Conservation (phyloP, 1,284 basidiomycete genomes). For the Filobasidium uniguttulatum region DNA sequence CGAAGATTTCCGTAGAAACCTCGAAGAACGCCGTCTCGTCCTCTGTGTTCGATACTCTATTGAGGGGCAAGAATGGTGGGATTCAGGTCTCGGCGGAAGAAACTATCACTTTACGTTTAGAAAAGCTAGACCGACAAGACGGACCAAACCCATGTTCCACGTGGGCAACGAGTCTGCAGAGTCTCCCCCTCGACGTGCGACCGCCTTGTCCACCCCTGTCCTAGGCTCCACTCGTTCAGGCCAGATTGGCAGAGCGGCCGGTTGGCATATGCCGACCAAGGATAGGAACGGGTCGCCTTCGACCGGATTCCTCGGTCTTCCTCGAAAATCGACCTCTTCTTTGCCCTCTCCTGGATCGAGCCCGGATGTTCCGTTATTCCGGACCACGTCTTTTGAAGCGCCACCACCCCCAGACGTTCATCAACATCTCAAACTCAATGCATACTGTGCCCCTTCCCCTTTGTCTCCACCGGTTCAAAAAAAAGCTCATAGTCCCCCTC, state of each 20-base stretch:
- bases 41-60: conserved; percentile 50
- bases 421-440: conserved; percentile 27
- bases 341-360: background rate
- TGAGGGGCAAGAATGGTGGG: conserved; percentile 40
- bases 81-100: conserved; percentile 34
- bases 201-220: conserved; percentile 1
- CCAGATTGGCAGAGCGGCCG: conserved; percentile 8
- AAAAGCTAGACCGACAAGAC: conserved; percentile 21
- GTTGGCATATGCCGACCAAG: conserved; percentile 10
- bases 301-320: conserved; percentile 5
- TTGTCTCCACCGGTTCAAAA: conserved; percentile 31
- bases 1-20: conserved; percentile 54
- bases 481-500: background rate
- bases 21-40: conserved; percentile 53
- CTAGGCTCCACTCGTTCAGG: conserved; percentile 6
- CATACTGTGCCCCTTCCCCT: conserved; percentile 35
- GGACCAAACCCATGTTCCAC: conserved; percentile 11
- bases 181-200: conserved; percentile 2
- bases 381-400: conserved; percentile 20
- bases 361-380: conserved; percentile 7
- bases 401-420: conserved; percentile 31
- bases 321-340: too few species aligned
- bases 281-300: too few species aligned
- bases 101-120: conserved; percentile 41
- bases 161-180: conserved; percentile 1